Base-by-base conservation (phyloP, 2,329 filamentous ascomycete species). In the Blumeria hordei region DNA sequence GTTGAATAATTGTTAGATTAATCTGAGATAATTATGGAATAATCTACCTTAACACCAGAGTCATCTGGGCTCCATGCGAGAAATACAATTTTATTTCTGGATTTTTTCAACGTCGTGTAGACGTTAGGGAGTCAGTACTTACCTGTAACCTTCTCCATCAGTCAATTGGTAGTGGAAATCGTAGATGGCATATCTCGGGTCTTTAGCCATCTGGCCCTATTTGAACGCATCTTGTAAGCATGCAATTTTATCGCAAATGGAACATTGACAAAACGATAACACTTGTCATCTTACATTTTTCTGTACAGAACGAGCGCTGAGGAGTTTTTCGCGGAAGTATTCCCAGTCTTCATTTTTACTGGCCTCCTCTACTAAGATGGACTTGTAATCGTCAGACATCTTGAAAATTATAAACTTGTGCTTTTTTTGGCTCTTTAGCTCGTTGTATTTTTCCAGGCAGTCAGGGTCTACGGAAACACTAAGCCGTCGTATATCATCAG, bases 351-450 rank as follows among this genome's bases (percentile, higher is more conserved):
- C 70, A 63, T 80, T 74, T 58, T 71, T 71, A 57, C 80, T 83
- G 55, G 78, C 74, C 68, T 85, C 79, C 70, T 90, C 85, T 63
- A 92, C 78, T 57, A 84, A 80, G 67, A 92, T 87, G 71, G 86
- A 70, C 71, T 82, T 86, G 76, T 80, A 80, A 74, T 88, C 77
- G 70, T 88, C 83, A 61, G 80, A 82, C 67, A 92, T 79, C 76
- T 88, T 87, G 81, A 78, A 90, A 75, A 92, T 80, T 72, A 92
- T 83, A 76, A 78, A 93, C 72, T 87, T 88, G 73, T 79, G 75
- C 73, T 78, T 80, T 72, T 88, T 88, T 70, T 71, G 74, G 63
- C 88, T 80, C 78, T 90, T 90, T 62, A 90, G 77, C 63, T 88
- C 81, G 70, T 88, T 87, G 77, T 82, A 90, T 60, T 69, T 67